Evolutionary conservation across 352 stramenopile species (phyloP).

Genomic region (Elongisporangium anandrum): DNA sequence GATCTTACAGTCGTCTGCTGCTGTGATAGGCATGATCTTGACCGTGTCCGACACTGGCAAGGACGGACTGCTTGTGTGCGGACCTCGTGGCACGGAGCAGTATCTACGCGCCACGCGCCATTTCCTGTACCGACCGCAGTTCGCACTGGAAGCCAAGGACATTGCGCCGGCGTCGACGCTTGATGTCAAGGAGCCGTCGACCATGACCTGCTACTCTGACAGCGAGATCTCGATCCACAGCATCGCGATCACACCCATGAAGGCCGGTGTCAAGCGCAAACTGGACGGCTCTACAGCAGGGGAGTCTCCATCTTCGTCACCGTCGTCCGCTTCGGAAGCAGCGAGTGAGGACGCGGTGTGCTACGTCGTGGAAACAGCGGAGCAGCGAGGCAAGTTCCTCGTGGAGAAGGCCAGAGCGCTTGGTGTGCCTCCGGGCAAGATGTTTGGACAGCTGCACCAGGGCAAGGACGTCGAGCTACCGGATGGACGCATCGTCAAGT

Average conservation of each 20-base stretch:
- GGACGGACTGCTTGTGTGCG: conserved; percentile 59
- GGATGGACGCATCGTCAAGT: conserved; percentile 57
- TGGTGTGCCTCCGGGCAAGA: conserved; percentile 68
- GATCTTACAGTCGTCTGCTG: too few species aligned
- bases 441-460: conserved; percentile 77
- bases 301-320: neutral
- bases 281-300: conserved; percentile 25
- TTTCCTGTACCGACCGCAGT: conserved; percentile 71
- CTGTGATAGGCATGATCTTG: conserved; percentile 61
- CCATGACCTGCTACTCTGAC: conserved; percentile 38
- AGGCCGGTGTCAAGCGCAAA: conserved; percentile 53
- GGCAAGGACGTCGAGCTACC: conserved; percentile 72
- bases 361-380: conserved; percentile 72
- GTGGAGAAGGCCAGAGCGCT: conserved; percentile 62
- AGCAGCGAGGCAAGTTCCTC: conserved; percentile 74
- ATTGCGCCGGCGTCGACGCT: conserved; percentile 5
- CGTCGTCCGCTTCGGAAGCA: neutral
- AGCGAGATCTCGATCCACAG: conserved; percentile 51
- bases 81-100: conserved; percentile 52
- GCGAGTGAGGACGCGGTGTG: conserved; percentile 42
- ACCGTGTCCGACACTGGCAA: conserved; percentile 88
- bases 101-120: conserved; percentile 81
- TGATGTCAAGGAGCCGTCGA: conserved; percentile 2
- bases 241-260: conserved; percentile 25
- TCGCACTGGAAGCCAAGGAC: conserved; percentile 46